A percentile compares a stretch with the other conserved stretches of the same genome.
Conservation (phyloP, 2,329 filamentous ascomycete genomes). For the Clonostachys sp. region DNA sequence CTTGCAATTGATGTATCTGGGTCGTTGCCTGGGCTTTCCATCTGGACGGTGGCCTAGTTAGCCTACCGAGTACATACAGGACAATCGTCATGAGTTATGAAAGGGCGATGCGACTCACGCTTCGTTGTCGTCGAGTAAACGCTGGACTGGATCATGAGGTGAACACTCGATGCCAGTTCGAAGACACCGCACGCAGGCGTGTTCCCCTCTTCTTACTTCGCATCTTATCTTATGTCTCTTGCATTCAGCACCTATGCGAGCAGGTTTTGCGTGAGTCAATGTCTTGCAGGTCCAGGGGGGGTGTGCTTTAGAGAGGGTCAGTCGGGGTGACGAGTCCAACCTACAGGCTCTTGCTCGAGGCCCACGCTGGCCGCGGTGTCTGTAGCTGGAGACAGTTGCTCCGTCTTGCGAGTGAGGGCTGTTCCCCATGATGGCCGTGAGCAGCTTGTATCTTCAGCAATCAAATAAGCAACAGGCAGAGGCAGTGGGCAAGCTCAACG, state of each 20-base stretch:
- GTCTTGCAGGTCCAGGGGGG: too few relatives aligned
- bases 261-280: neutral
- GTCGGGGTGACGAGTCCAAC: neutral
- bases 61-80: neutral
- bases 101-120: slow-evolving; percentile 1
- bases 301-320: neutral
- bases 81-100: neutral
- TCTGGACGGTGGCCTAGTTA: slow-evolving; percentile 1
- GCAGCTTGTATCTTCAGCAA: too few relatives aligned
- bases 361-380: neutral
- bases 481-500: too few relatives aligned
- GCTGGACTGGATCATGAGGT: slow-evolving; percentile 6
- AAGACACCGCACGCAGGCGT: slow-evolving; percentile 5
- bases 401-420: too few relatives aligned
- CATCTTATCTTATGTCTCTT: slow-evolving; percentile 10
- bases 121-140: slow-evolving; percentile 8
- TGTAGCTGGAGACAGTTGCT: too few relatives aligned
- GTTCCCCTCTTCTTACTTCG: slow-evolving; percentile 2
- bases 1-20: slow-evolving; percentile 6
- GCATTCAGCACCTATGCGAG: slow-evolving; percentile 6
- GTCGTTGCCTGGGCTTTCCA: slow-evolving; percentile 8
- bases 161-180: slow-evolving; percentile 7
- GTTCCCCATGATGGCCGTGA: too few relatives aligned
- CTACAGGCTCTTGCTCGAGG: neutral
- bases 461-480: too few relatives aligned